These are phyloP conservation scores for Pelargonium myrrhifolium DNA, from an alignment of 441 rosid genomes.

Conservation along the genomic window DNA sequence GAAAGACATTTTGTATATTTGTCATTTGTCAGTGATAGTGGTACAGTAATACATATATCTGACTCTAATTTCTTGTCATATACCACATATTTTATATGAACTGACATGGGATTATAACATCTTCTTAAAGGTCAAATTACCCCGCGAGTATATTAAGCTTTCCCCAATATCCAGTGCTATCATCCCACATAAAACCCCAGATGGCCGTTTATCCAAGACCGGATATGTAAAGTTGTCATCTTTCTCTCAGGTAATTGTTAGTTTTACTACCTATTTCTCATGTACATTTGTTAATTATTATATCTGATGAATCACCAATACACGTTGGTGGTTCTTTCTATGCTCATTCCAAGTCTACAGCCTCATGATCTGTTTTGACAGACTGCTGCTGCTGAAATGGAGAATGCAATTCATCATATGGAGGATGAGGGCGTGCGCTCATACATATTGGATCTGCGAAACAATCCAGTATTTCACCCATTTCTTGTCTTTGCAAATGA, in stretches of 20 bases:
- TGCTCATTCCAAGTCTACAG: not conserved
- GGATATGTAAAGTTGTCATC: conserved; percentile 73
- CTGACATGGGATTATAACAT: conserved; percentile 13
- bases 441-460: conserved; percentile 74
- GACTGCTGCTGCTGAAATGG: conserved; percentile 82
- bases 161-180: conserved; percentile 73
- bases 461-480: conserved; percentile 56
- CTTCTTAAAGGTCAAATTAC: conserved; percentile 54
- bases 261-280: not conserved
- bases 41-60: not conserved
- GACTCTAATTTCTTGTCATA: not conserved
- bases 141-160: conserved; percentile 66
- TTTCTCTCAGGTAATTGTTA: conserved; percentile 61
- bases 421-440: conserved; percentile 65
- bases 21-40: not conserved
- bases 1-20: not conserved
- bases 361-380: conserved; percentile 25
- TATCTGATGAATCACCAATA: not conserved
- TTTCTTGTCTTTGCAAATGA: not conserved
- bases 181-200: conserved; percentile 65
- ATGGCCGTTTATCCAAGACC: conserved; percentile 55
- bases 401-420: conserved; percentile 58
- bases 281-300: not conserved
- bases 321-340: not conserved
- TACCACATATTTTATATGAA: conserved; percentile 3